Conservation (phyloP, 495 filamentous ascomycete genomes). For the Hypoxylon intermedium region DNA sequence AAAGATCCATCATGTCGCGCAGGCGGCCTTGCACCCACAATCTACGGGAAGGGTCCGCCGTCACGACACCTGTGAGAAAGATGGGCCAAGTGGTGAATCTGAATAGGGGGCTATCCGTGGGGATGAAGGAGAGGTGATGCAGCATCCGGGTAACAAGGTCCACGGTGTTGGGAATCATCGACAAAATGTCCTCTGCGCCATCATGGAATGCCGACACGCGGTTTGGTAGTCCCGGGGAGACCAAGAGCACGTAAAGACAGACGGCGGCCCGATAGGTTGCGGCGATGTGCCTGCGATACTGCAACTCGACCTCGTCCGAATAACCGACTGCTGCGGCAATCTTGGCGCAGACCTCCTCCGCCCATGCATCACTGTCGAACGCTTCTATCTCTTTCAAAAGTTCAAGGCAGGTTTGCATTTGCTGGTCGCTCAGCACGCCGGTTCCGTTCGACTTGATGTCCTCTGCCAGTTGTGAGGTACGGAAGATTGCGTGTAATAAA, state of each 20-base stretch:
- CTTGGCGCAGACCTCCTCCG: slow-evolving; percentile 39
- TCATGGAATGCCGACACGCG: slow-evolving; percentile 17
- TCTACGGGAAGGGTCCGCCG: slow-evolving; percentile 41
- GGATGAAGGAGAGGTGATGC: slow-evolving; percentile 51
- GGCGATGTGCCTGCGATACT: slow-evolving; percentile 52
- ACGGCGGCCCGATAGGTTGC: slow-evolving; percentile 55
- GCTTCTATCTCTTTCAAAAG: slow-evolving; percentile 43
- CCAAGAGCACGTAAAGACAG: slow-evolving; percentile 47
- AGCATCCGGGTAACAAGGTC: slow-evolving; percentile 54
- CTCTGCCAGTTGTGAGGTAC: slow-evolving; percentile 43
- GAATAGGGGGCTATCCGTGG: slow-evolving; percentile 54
- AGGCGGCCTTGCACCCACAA: slow-evolving; percentile 50
- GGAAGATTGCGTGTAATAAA: slow-evolving; percentile 49
- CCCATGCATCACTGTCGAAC: slow-evolving; percentile 50
- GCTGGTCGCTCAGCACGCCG: slow-evolving; percentile 13
- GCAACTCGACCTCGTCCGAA: slow-evolving; percentile 41
- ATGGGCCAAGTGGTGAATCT: slow-evolving; percentile 67
- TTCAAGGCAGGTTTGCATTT: slow-evolving; percentile 31
- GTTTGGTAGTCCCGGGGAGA: slow-evolving; percentile 30
- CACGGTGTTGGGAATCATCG: slow-evolving; percentile 49
- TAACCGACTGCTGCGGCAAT: slow-evolving; percentile 28
- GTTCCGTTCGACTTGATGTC: slow-evolving; percentile 9
- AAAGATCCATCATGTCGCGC: slow-evolving; percentile 46
- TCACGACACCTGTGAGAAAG: slow-evolving; percentile 62
- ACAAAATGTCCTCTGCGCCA: slow-evolving; percentile 44